Evolutionary conservation across 2,329 filamentous ascomycete genomes (phyloP).

Genomic region (Stachybotrys chartarum): DNA sequence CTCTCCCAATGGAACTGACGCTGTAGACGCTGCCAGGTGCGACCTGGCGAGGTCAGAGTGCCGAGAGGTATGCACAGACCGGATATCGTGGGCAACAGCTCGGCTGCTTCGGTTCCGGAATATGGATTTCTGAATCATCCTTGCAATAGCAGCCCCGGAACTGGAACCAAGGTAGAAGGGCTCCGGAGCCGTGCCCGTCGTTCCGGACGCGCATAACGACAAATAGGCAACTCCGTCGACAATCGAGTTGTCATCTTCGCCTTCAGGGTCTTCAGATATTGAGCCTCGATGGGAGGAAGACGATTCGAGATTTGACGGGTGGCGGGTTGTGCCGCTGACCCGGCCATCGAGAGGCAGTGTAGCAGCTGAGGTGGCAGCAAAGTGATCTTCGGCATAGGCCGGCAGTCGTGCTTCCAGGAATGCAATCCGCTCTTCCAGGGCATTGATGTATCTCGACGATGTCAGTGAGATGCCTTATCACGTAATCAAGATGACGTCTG

Average conservation of each 20-base stretch:
- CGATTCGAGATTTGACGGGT: background rate
- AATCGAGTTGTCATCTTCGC: slow-evolving; percentile 10
- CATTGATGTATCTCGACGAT: slow-evolving; percentile 14
- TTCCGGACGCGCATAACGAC: slow-evolving; percentile 15
- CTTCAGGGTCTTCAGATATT: slow-evolving; percentile 3
- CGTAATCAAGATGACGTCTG: background rate
- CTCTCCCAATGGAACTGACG: background rate
- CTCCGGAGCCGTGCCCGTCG: slow-evolving; percentile 13
- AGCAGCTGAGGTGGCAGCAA: slow-evolving; percentile 1
- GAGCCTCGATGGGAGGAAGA: slow-evolving; percentile 2
- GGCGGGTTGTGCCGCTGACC: background rate
- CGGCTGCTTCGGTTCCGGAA: slow-evolving; percentile 9
- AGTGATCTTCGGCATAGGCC: slow-evolving; percentile 17
- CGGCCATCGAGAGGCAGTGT: background rate
- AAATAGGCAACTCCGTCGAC: slow-evolving; percentile 17
- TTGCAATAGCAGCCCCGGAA: slow-evolving; percentile 16
- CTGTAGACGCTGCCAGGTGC: background rate
- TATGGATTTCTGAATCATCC: slow-evolving; percentile 17
- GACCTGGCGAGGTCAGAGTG: background rate
- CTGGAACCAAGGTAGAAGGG: slow-evolving; percentile 18
- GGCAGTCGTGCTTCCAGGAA: slow-evolving; percentile 18
- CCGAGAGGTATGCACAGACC: background rate
- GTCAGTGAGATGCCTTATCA: background rate
- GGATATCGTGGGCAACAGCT: slow-evolving; percentile 1
- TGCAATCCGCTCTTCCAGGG: slow-evolving; percentile 18